Percentiles rank a stretch among this genome's conserved stretches.
Evolutionary conservation across 495 filamentous ascomycete species (phyloP).

Genomic region (Penicillium lagena): DNA sequence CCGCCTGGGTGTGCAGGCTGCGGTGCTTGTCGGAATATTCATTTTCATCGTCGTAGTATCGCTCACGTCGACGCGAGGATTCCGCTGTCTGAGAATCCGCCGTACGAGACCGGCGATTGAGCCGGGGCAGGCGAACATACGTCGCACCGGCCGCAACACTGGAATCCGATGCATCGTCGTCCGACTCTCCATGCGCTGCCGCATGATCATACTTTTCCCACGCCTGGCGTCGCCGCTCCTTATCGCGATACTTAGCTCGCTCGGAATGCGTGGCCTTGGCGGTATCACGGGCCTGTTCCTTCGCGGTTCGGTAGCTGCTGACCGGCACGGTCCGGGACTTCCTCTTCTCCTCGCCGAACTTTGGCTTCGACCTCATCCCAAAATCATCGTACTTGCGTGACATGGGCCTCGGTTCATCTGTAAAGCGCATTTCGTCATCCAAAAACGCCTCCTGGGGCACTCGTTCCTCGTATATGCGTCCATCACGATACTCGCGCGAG

Average conservation of each 20-base stretch:
- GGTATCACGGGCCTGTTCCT: conserved; percentile 25
- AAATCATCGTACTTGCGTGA: conserved; percentile 39
- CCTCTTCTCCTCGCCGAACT: conserved; percentile 29
- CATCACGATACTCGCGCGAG: conserved; percentile 38
- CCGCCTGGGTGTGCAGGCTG: conserved; percentile 14
- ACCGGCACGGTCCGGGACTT: conserved; percentile 22
- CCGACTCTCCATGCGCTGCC: conserved; percentile 25
- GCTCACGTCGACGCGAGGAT: conserved; percentile 12
- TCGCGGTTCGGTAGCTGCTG: conserved; percentile 16
- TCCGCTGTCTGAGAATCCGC: background rate
- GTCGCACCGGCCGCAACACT: conserved; percentile 13
- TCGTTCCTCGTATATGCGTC: conserved; percentile 40
- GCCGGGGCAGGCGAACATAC: conserved; percentile 15
- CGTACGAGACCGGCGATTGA: conserved; percentile 11
- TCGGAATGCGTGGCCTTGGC: conserved; percentile 25
- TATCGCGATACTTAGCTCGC: conserved; percentile 42
- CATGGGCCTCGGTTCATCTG: conserved; percentile 30
- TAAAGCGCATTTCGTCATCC: conserved; percentile 31
- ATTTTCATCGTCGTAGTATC: conserved; percentile 19
- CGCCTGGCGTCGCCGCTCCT: conserved; percentile 41
- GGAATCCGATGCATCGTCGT: conserved; percentile 26
- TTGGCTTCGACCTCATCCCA: conserved; percentile 28
- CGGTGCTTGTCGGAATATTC: conserved; percentile 26
- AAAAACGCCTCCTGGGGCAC: conserved; percentile 32
- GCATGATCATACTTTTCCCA: conserved; percentile 37